These are phyloP conservation scores for Paramyrothecium sp. DNA, from an alignment of 2,329 filamentous ascomycete species.

Conservation along the genomic window DNA sequence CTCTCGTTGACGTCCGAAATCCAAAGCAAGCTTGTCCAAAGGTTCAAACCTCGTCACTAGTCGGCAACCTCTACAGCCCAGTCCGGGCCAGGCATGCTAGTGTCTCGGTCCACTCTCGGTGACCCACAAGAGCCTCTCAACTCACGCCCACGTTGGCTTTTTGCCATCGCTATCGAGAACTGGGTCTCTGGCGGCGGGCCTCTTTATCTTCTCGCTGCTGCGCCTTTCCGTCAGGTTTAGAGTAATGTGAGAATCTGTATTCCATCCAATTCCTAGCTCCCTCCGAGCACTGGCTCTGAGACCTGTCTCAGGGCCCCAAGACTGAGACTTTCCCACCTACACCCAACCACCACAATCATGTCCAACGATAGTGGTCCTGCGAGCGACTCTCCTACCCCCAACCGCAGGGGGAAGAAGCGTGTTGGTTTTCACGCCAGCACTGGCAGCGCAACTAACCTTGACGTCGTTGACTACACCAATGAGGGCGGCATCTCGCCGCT, in stretches of 20 bases:
- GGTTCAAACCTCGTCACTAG: not conserved
- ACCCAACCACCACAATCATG: conserved; percentile 9
- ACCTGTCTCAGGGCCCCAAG: conserved; percentile 17
- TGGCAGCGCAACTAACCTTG: conserved; percentile 14
- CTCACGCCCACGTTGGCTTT: conserved; percentile 9
- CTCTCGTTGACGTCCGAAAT: not conserved
- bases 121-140: conserved; percentile 25
- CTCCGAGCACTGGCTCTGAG: conserved; percentile 11
- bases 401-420: conserved; percentile 37
- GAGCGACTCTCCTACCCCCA: conserved; percentile 26
- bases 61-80: not conserved
- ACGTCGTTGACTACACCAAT: conserved; percentile 5
- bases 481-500: conserved; percentile 21
- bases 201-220: not conserved
- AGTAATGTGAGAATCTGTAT: conserved; percentile 6
- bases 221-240: not conserved
- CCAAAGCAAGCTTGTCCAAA: not conserved
- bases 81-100: conserved; percentile 12
- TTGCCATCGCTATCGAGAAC: conserved; percentile 1
- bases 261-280: conserved; percentile 4
- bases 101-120: conserved; percentile 26
- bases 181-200: not conserved
- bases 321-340: not conserved
- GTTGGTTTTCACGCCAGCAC: conserved; percentile 35
- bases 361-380: conserved; percentile 23